phyloP scores from a whole-genome alignment of 805 yeast species.

The Kluyveromyces wickerhamii region DNA sequence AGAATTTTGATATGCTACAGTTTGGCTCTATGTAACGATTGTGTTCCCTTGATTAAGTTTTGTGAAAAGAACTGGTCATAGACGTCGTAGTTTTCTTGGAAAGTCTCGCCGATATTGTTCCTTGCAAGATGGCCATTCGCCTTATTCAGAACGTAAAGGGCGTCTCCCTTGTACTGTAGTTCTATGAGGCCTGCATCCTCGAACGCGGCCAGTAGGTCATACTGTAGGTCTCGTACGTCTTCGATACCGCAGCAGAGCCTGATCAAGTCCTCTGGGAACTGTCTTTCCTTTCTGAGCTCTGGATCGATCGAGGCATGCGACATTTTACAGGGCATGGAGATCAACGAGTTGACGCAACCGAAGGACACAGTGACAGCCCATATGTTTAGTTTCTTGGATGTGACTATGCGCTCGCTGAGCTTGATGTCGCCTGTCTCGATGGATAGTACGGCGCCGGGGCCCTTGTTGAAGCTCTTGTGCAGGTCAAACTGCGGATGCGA shows the following conservation, averaged over 20 bases:
- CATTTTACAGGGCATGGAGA: conserved; percentile 92
- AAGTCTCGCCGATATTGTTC: conserved; percentile 16
- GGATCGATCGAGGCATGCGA: conserved; percentile 95
- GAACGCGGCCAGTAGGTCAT: conserved; percentile 70
- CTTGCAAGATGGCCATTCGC: conserved; percentile 15
- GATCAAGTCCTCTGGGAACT: conserved; percentile 85
- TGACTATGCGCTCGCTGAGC: conserved; percentile 64
- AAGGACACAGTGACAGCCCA: conserved; percentile 89
- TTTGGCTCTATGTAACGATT: conserved; percentile 4
- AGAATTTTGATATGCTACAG: conserved; percentile 1
- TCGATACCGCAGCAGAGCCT: conserved; percentile 91
- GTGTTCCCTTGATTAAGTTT: conserved; percentile 5
- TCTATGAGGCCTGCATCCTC: conserved; percentile 51
- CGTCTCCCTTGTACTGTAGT: conserved; percentile 24
- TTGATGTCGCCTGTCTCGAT: conserved; percentile 77
- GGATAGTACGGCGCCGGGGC: conserved; percentile 84
- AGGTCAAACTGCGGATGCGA: conserved; percentile 75
- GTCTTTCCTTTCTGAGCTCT: conserved; percentile 77
- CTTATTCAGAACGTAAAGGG: conserved; percentile 14
- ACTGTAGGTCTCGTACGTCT: conserved; percentile 67
- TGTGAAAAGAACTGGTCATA: conserved; percentile 20
- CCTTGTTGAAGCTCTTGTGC: conserved; percentile 69
- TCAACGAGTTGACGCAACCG: conserved; percentile 88
- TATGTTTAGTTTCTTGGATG: conserved; percentile 48
- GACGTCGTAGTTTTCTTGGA: conserved; percentile 12